A percentile compares a stretch with the other conserved stretches of the same genome.
Evolutionary conservation across 2,329 filamentous ascomycete genomes (phyloP).

Genomic region (Aspergillus tanneri): DNA sequence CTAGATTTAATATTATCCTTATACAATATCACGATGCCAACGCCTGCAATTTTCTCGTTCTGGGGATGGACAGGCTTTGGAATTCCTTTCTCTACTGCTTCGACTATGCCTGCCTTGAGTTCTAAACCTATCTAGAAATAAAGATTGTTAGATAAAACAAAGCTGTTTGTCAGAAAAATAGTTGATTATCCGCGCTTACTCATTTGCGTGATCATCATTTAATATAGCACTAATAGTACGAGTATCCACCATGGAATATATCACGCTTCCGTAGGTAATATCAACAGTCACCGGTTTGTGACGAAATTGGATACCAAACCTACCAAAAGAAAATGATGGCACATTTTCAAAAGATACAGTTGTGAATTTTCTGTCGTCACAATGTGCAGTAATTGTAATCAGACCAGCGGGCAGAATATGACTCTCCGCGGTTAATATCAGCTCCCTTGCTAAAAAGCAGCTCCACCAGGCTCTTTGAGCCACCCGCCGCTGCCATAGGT

Average conservation of each 20-base stretch:
- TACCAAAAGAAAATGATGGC: constrained; percentile 41
- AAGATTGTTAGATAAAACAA: constrained; percentile 32
- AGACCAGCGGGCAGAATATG: constrained; percentile 46
- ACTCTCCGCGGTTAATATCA: too few relatives aligned
- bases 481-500: too few relatives aligned
- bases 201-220: too few relatives aligned
- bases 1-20: too few relatives aligned
- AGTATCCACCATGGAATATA: constrained; percentile 46
- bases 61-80: constrained; percentile 48
- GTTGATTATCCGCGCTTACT: too few relatives aligned
- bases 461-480: too few relatives aligned
- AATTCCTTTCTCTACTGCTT: too few relatives aligned
- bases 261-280: constrained; percentile 50
- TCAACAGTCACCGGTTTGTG: constrained; percentile 45
- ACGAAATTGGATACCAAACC: constrained; percentile 42
- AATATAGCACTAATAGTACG: too few relatives aligned
- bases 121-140: too few relatives aligned
- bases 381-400: constrained; percentile 43
- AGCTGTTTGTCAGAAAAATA: too few relatives aligned
- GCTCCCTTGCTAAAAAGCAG: too few relatives aligned
- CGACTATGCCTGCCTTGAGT: too few relatives aligned
- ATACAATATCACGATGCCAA: constrained; percentile 41
- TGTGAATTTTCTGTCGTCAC: constrained; percentile 44
- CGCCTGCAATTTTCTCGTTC: constrained; percentile 42
- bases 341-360: constrained; percentile 48